phyloP scores from a whole-genome alignment of 148 eudicot species.

The Nyssa sinensis region DNA sequence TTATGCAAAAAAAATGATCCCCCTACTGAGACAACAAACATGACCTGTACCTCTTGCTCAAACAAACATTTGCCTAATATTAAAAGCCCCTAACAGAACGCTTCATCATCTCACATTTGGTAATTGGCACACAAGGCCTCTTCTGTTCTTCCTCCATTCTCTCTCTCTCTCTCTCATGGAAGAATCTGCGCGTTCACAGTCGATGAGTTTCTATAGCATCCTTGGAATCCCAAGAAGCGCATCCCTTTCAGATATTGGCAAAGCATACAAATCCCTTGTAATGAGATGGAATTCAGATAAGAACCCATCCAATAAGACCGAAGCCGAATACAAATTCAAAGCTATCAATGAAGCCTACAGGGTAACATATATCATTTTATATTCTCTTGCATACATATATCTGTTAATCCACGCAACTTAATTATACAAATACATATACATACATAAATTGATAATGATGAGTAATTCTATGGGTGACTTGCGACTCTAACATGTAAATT shows the following conservation, averaged over 20 bases:
- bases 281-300: constrained; percentile 69
- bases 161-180: constrained; percentile 29
- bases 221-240: constrained; percentile 43
- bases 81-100: constrained; percentile 15
- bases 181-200: constrained; percentile 26
- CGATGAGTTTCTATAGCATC: constrained; percentile 22
- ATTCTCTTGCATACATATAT: neutral
- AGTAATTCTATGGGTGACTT: too few species aligned
- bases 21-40: neutral
- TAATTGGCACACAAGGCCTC: constrained; percentile 8
- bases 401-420: neutral
- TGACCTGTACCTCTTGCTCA: neutral
- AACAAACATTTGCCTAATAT: constrained; percentile 2
- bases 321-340: constrained; percentile 36
- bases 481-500: too few species aligned
- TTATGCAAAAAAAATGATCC: too few species aligned
- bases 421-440: too few species aligned
- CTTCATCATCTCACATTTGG: constrained; percentile 15
- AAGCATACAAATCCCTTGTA: constrained; percentile 74
- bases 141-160: neutral
- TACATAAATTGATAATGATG: too few species aligned
- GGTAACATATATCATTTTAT: constrained; percentile 18
- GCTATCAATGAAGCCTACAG: constrained; percentile 50
- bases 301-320: constrained; percentile 33
- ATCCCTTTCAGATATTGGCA: constrained; percentile 61